Conservation (phyloP, 1,284 basidiomycete genomes). For the Cryptococcus sp. region DNA sequence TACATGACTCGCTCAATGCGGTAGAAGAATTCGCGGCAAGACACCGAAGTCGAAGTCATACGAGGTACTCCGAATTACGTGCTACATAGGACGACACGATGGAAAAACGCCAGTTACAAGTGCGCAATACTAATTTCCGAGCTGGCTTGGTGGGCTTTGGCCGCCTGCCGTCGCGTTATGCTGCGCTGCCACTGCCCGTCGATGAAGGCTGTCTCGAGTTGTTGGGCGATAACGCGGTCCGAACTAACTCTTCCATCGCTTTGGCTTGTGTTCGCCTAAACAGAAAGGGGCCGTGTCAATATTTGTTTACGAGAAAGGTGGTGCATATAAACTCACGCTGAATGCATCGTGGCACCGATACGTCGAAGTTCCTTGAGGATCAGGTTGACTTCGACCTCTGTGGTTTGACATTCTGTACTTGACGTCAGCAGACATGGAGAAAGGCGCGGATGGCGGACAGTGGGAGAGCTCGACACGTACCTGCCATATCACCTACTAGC, state of each 20-base stretch:
- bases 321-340: conserved; percentile 28
- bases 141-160: no score
- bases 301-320: neutral
- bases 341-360: conserved; percentile 36
- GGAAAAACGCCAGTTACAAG: no score
- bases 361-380: conserved; percentile 29
- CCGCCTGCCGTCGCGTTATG: no score
- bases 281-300: neutral
- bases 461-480: conserved; percentile 11
- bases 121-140: no score
- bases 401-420: conserved; percentile 8
- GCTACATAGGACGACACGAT: no score
- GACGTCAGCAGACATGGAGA: neutral
- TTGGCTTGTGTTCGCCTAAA: conserved; percentile 37
- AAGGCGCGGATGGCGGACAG: neutral
- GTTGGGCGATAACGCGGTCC: no score
- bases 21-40: no score
- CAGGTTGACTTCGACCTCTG: conserved; percentile 32
- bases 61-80: no score
- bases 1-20: no score
- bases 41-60: no score
- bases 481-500: conserved; percentile 26
- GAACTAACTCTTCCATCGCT: conserved; percentile 32
- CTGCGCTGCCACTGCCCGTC: no score
- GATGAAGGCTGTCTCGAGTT: no score